Percentiles rank a stretch among this genome's conserved stretches.
phyloP scores from a whole-genome alignment of 495 filamentous ascomycete species.

The Aspergillus conjunctus region DNA sequence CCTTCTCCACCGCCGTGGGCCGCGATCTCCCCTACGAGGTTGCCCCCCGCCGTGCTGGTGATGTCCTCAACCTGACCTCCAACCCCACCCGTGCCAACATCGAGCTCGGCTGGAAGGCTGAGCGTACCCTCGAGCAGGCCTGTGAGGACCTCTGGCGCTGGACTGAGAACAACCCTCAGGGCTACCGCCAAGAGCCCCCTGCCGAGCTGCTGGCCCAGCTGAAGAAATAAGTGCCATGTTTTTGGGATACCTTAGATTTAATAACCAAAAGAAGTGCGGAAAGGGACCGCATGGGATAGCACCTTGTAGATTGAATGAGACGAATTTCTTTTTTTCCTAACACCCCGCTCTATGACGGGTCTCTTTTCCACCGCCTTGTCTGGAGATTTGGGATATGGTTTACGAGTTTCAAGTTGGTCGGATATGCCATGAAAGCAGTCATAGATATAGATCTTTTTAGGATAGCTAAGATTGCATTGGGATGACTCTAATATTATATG shows the following conservation, averaged over 20 bases:
- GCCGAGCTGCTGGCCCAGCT: constrained; percentile 75
- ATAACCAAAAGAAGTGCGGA: neutral
- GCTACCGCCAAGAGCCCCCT: constrained; percentile 88
- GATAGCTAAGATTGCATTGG: neutral
- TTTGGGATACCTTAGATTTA: constrained; percentile 1
- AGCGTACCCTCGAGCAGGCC: constrained; percentile 86
- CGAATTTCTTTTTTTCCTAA: constrained; percentile 42
- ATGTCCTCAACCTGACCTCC: constrained; percentile 92
- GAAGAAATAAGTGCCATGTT: constrained; percentile 53
- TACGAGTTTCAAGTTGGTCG: too few relatives aligned
- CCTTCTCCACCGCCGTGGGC: constrained; percentile 86
- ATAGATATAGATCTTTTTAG: too few relatives aligned
- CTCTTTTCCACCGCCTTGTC: neutral
- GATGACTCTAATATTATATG: too few relatives aligned
- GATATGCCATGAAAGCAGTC: too few relatives aligned
- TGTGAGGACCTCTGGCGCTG: constrained; percentile 95
- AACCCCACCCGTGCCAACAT: constrained; percentile 83
- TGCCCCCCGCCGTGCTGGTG: constrained; percentile 77
- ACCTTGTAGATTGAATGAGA: constrained; percentile 40
- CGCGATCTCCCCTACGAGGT: constrained; percentile 85
- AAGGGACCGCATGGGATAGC: constrained; percentile 22
- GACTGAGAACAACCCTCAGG: constrained; percentile 92
- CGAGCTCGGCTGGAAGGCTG: constrained; percentile 91
- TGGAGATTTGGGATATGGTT: too few relatives aligned
- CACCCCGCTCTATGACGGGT: too few relatives aligned